These are phyloP conservation scores for Pholiota adiposa DNA, from an alignment of 1,284 basidiomycete species.

Conservation along the genomic window DNA sequence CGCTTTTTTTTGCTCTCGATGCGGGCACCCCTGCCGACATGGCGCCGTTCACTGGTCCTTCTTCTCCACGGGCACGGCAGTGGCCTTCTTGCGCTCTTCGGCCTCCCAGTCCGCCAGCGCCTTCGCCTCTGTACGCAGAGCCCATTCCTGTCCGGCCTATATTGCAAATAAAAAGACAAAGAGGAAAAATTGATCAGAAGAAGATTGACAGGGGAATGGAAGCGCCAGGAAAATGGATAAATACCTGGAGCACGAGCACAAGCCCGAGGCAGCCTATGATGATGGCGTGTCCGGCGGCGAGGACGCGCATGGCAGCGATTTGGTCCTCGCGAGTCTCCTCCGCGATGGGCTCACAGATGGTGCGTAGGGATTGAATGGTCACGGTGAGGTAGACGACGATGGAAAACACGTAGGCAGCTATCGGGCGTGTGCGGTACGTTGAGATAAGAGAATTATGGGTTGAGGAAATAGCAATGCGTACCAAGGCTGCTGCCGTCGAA, in stretches of 20 bases:
- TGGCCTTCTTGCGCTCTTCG: conserved; percentile 32
- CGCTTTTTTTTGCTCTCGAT: neutral
- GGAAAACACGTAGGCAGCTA: conserved; percentile 77
- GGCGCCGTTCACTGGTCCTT: conserved; percentile 44
- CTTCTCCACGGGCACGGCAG: conserved; percentile 36
- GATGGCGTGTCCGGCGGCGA: conserved; percentile 86
- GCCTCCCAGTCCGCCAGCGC: conserved; percentile 55
- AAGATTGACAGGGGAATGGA: neutral
- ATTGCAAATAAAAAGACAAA: conserved; percentile 15
- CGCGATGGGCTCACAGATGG: conserved; percentile 62
- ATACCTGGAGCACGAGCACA: conserved; percentile 77
- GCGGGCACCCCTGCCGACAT: neutral
- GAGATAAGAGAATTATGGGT: conserved; percentile 6
- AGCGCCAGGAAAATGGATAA: neutral
- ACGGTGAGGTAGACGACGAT: conserved; percentile 83
- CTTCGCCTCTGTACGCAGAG: conserved; percentile 66
- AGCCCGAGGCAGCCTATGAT: conserved; percentile 68
- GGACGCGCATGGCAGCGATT: conserved; percentile 77
- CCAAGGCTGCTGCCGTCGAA: conserved; percentile 89
- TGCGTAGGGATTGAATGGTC: conserved; percentile 75
- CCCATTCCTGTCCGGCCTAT: conserved; percentile 88
- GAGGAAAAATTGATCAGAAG: neutral
- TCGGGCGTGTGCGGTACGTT: neutral
- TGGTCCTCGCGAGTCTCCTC: conserved; percentile 65
- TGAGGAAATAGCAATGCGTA: conserved; percentile 36